Conservation (phyloP, 2,329 filamentous ascomycete species). For the Cladophialophora immunda region DNA sequence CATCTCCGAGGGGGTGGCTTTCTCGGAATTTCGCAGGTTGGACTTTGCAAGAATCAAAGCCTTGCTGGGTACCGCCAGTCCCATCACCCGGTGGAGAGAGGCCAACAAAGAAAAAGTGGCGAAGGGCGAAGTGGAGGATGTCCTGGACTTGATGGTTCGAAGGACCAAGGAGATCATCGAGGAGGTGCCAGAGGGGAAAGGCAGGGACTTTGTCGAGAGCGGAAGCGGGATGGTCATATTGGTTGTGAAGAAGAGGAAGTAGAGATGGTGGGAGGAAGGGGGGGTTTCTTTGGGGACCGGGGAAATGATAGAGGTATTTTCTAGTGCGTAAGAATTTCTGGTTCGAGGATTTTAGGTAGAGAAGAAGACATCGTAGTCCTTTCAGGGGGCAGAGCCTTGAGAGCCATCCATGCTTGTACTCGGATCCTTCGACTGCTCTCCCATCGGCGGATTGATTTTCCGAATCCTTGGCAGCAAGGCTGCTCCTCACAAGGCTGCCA, state of each 20-base stretch:
- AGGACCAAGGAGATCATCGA: conserved; percentile 41
- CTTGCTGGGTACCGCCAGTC: conserved; percentile 47
- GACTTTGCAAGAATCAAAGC: conserved; percentile 42
- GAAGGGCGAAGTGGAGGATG: conserved; percentile 48
- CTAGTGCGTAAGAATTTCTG: not conserved
- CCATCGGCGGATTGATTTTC: not conserved
- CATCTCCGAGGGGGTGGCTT: conserved; percentile 42
- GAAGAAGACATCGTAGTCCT: no score
- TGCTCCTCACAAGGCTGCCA: conserved; percentile 9
- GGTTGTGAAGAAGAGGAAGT: conserved; percentile 37
- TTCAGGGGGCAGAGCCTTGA: not conserved
- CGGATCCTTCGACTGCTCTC: not conserved
- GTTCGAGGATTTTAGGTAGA: not conserved
- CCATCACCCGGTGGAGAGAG: conserved; percentile 53
- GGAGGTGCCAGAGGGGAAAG: conserved; percentile 42
- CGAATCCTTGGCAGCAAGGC: not conserved
- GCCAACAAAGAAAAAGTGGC: conserved; percentile 48
- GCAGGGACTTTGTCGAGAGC: conserved; percentile 38
- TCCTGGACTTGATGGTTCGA: conserved; percentile 43
- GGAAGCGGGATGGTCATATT: conserved; percentile 39
- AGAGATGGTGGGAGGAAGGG: conserved; percentile 22
- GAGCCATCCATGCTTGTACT: not conserved
- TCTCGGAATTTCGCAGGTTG: conserved; percentile 32
- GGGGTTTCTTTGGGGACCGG: not conserved
- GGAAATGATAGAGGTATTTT: not conserved